Conservation (phyloP, 2,329 filamentous ascomycete genomes). For the Apiospora marii region DNA sequence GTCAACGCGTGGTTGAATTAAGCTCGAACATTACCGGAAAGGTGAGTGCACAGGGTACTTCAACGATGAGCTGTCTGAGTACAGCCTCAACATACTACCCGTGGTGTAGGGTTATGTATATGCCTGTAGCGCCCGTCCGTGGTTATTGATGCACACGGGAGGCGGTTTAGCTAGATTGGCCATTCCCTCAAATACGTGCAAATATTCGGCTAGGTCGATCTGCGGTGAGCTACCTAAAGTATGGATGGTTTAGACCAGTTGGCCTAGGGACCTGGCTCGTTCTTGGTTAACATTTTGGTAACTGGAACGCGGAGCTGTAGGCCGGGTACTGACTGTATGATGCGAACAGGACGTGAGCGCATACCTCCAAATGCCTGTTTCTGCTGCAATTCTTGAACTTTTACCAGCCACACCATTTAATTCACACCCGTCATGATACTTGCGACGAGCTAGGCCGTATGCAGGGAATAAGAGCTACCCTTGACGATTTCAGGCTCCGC, state of each 20-base stretch:
- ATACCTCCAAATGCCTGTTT: neutral
- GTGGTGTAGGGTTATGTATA: neutral
- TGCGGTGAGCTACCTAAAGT: neutral
- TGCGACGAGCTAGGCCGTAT: slow-evolving; percentile 3
- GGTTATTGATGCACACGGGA: neutral
- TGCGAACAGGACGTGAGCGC: neutral
- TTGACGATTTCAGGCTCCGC: slow-evolving; percentile 15
- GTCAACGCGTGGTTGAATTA: slow-evolving; percentile 13
- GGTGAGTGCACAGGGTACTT: neutral
- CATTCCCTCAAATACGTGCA: neutral
- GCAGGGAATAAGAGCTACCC: slow-evolving; percentile 17
- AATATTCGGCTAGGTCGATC: neutral
- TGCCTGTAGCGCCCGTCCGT: neutral
- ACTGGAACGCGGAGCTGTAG: neutral
- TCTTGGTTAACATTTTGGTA: neutral
- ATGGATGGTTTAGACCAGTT: neutral
- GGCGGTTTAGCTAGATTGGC: neutral
- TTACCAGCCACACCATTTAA: slow-evolving; percentile 17
- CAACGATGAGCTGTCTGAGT: neutral
- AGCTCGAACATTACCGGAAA: neutral
- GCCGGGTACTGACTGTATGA: neutral
- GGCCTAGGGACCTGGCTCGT: neutral
- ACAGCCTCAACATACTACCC: slow-evolving; percentile 7
- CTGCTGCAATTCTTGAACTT: neutral
- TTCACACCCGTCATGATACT: neutral